Evolutionary conservation across 2,329 filamentous ascomycete species (phyloP), one percentile per base, ranked within the genome.

Genomic region (Allantophomopsis cytisporea): DNA sequence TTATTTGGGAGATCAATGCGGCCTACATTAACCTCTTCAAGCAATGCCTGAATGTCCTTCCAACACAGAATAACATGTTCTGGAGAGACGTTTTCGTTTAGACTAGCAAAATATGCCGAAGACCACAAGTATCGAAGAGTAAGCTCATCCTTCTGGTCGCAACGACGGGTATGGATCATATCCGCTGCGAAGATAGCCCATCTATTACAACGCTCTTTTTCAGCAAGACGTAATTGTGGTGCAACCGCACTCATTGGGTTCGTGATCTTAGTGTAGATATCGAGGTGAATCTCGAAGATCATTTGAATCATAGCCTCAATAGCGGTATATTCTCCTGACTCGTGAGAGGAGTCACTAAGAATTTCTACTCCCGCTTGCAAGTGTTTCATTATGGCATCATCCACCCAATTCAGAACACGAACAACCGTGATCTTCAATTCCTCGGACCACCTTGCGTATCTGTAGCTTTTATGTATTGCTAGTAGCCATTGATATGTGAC

Each of bases 1-100:
- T 94, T 96, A 57, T 98, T 96, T 4, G 80, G 73, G 1, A 96
- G 65, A 28, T 69, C 64, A 11, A 83, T 72, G 0, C 65, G 60
- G 20, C 63, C 62, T n/a, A 62, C 62, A 12, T 60, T 63, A 10
- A 68, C 54, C 3, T 61, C 60, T 18, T 61, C 50, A 12, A 83
- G 59, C 10, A 74, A 59, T 3, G 50, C 52, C 49, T 76, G 75
- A 11, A 84, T 58, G 47, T 83, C 77, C 42, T 71, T 65, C 56
- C 81, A 72, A 48, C 73, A 78, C 36, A 68, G 61, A 18, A 82
- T 54, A 28, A 78, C 63, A 50, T 80, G 71, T 39, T 77, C 70
- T 38, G 76, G 71, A 13, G 65, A 56, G 4, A 71, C 60, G 34
- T 72, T 65, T 23, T 71, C 67, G 10, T 64, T 64, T 45, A 76